Evolutionary conservation across 768 basidiomycete genomes (phyloP), one percentile per base, ranked within the genome.

Genomic region (Pulveroboletus sp.): DNA sequence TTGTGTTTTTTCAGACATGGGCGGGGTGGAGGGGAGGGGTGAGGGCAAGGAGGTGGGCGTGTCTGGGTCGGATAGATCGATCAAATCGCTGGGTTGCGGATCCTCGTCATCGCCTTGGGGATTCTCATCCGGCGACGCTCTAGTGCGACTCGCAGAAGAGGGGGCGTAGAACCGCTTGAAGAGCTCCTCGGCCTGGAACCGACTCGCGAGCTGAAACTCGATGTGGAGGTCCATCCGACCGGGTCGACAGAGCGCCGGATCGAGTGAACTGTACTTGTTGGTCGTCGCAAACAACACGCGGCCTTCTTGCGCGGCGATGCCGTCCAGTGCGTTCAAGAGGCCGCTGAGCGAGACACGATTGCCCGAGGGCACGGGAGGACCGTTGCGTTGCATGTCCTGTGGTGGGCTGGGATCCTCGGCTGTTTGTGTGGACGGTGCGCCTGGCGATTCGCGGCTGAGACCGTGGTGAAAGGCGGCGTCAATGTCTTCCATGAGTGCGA

Each of bases 401-500:
- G 54, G 49, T 11, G 63, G 36, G 1, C 47, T 40, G 3, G 50
- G 34, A 16, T 38, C 27, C 19, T 42, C 13, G 2, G 50, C 2
- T 6, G 16, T 17, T 32, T 46, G 49, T 1, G 47, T 31, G 10
- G 47, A 5, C 4, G 52, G 4, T 10, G 19, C 14, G 0, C 17
- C 4, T 16, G 53, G 31, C 4, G 45, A 41, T n/a, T 72, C 69
- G 33, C 73, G 72, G 35, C 43, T 70, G 42, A 77, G 54, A 19
- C 69, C 68, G 37, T 70, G 72, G 27, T 69, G 69, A 67, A 90
- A 87, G 3, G 87, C 88, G 3, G 83, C 86, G 55, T 92, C 90
- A 46, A 91, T 84, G 61, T 91, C 90, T 63, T 91, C 88, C 80
- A 92, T 88, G 31, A 92, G 72, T 5, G 83, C 80, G 47, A 91